These are phyloP conservation scores for Penstemon eatonii DNA, from an alignment of 257 asterid genomes.

Conservation along the genomic window DNA sequence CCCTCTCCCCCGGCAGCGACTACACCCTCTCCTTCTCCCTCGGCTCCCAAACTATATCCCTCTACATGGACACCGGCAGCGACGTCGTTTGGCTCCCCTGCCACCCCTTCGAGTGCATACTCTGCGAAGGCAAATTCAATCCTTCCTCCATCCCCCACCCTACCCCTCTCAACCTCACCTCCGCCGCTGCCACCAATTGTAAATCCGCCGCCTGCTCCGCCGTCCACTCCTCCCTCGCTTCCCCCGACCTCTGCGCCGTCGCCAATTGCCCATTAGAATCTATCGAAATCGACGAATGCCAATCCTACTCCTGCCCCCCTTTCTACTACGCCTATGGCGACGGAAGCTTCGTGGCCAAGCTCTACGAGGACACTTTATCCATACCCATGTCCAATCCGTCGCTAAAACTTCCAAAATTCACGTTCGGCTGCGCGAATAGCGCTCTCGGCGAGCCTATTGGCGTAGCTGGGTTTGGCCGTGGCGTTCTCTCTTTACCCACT, in stretches of 20 bases:
- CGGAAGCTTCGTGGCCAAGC: conserved; percentile 74
- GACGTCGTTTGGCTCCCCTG: conserved; percentile 97
- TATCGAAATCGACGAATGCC: conserved; percentile 68
- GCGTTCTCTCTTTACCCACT: conserved; percentile 71
- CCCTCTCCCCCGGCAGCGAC: conserved; percentile 82
- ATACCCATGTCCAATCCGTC: conserved; percentile 52
- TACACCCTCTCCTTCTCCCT: conserved; percentile 76
- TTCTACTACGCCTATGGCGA: conserved; percentile 96
- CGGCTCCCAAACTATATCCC: conserved; percentile 66
- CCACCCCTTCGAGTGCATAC: conserved; percentile 80
- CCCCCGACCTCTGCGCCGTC: conserved; percentile 84
- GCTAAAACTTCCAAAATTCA: conserved; percentile 50
- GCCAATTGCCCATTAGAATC: conserved; percentile 78
- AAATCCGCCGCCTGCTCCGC: conserved; percentile 75
- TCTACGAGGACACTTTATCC: conserved; percentile 51
- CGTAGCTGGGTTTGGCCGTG: conserved; percentile 94
- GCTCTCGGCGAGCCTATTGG: conserved; percentile 93
- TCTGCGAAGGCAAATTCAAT: conserved; percentile 78
- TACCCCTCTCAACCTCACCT: conserved; percentile 64
- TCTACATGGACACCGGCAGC: conserved; percentile 96
- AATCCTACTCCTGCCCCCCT: conserved; percentile 55
- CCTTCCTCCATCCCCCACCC: conserved; percentile 57
- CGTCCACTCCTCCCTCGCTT: conserved; percentile 57
- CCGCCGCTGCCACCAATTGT: conserved; percentile 46
- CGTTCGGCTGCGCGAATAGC: conserved; percentile 81